Evolutionary conservation across 2,329 filamentous ascomycete species (phyloP).

Genomic region (Fusarium anguioides): DNA sequence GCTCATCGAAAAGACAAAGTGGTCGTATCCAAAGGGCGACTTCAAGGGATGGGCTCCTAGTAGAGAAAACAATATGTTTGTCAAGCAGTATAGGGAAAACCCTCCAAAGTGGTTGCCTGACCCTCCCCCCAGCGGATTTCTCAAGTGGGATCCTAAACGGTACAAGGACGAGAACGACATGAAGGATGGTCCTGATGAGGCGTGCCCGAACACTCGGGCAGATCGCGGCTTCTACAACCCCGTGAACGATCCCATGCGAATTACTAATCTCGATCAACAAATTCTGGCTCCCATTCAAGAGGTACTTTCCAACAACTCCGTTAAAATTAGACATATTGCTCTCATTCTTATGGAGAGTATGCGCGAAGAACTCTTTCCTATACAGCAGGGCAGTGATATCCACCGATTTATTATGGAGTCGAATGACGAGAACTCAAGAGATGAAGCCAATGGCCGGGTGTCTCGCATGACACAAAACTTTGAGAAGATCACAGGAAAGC

Average conservation of each 20-base stretch:
- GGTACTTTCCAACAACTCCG: constrained; percentile 38
- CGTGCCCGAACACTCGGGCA: constrained; percentile 23
- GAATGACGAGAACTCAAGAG: constrained; percentile 46
- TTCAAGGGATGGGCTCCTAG: constrained; percentile 52
- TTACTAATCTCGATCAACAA: constrained; percentile 52
- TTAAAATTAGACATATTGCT: constrained; percentile 58
- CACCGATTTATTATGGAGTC: constrained; percentile 49
- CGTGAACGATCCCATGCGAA: constrained; percentile 53
- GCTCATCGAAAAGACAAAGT: constrained; percentile 39
- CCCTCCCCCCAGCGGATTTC: constrained; percentile 42
- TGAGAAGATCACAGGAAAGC: constrained; percentile 37
- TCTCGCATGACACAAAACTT: constrained; percentile 45
- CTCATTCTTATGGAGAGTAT: constrained; percentile 58
- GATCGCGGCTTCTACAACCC: constrained; percentile 49
- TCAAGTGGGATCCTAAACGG: constrained; percentile 43
- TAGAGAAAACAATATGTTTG: constrained; percentile 33
- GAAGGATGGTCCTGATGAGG: constrained; percentile 40
- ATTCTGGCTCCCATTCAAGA: constrained; percentile 45
- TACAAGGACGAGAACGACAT: constrained; percentile 23
- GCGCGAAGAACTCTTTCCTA: constrained; percentile 57
- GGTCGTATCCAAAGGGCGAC: constrained; percentile 41
- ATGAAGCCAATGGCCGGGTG: constrained; percentile 45
- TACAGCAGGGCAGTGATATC: constrained; percentile 54
- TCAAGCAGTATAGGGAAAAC: constrained; percentile 40
- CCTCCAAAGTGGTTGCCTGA: constrained; percentile 46